A percentile compares a stretch with the other conserved stretches of the same genome.
phyloP scores from a whole-genome alignment of 2,329 filamentous ascomycete genomes.

The Epichloe scottii region DNA sequence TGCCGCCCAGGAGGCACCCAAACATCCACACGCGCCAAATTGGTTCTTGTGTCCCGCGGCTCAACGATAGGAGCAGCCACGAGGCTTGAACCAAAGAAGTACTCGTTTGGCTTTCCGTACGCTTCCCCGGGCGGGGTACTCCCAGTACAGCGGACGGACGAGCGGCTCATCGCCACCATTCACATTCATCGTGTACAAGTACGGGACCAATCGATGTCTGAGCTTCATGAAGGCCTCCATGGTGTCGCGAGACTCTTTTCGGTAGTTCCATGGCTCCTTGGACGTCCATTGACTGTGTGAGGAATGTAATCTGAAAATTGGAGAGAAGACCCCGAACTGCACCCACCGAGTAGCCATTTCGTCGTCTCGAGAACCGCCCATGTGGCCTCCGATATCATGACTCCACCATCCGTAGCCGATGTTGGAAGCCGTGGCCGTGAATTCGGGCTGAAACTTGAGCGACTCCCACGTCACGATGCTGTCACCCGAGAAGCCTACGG shows the following conservation, averaged over 20 bases:
- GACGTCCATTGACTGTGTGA: constrained; percentile 42
- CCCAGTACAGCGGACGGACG: constrained; percentile 51
- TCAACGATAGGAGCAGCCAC: constrained; percentile 43
- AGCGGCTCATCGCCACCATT: constrained; percentile 35
- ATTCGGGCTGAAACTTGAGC: constrained; percentile 52
- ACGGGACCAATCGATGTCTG: constrained; percentile 46
- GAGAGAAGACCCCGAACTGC: constrained; percentile 47
- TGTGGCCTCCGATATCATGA: constrained; percentile 55
- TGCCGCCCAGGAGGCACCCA: constrained; percentile 44
- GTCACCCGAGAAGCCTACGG: constrained; percentile 53
- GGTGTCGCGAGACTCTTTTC: constrained; percentile 28
- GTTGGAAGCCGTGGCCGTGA: constrained; percentile 52
- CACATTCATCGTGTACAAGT: constrained; percentile 44
- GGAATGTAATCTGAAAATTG: constrained; percentile 48
- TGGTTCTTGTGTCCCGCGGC: constrained; percentile 32
- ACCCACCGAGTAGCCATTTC: constrained; percentile 50
- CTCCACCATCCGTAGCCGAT: constrained; percentile 59
- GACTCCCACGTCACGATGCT: constrained; percentile 46
- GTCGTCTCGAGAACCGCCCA: constrained; percentile 41
- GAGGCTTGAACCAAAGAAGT: constrained; percentile 43
- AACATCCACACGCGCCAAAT: constrained; percentile 32
- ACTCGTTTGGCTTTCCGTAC: constrained; percentile 44
- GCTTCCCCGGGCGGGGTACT: constrained; percentile 39
- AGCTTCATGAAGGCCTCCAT: constrained; percentile 39
- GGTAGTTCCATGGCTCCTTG: constrained; percentile 45